A percentile compares a stretch with the other conserved stretches of the same genome.
Evolutionary conservation across 139 green algal genomes (phyloP).

Genomic region (Auxenochlorella protothecoides): DNA sequence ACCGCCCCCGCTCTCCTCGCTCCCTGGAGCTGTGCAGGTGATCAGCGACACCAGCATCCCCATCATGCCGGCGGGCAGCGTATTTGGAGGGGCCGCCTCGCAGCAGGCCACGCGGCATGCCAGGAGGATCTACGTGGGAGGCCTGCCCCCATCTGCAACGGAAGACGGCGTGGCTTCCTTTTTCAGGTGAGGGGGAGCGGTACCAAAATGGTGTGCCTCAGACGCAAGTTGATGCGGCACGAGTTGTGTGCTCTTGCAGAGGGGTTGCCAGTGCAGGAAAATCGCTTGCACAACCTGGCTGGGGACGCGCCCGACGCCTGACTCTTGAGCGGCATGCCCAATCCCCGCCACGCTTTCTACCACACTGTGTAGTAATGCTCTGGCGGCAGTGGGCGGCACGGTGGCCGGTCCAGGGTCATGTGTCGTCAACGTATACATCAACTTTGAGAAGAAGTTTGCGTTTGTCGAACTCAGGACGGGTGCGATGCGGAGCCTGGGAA

Average conservation of each 20-base stretch:
- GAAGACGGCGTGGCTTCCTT: constrained; percentile 82
- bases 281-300: too few species aligned
- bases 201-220: too few species aligned
- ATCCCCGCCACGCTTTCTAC: too few species aligned
- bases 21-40: constrained; percentile 20
- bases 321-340: neutral
- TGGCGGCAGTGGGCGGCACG: constrained; percentile 87
- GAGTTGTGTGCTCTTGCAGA: too few species aligned
- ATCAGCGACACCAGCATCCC: neutral
- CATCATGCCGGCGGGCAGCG: constrained; percentile 6
- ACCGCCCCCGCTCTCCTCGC: constrained; percentile 18
- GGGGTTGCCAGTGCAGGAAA: too few species aligned
- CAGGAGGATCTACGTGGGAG: constrained; percentile 90
- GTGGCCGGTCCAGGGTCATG: constrained; percentile 72
- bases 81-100: constrained; percentile 26
- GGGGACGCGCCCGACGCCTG: too few species aligned
- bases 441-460: constrained; percentile 94
- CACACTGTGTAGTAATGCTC: constrained; percentile 49
- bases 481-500: constrained; percentile 11
- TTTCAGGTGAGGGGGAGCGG: constrained; percentile 36
- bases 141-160: constrained; percentile 73
- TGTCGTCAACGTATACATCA: constrained; percentile 98
- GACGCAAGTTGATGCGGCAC: too few species aligned
- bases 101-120: constrained; percentile 88
- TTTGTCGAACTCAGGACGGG: constrained; percentile 86